Base-by-base conservation (phyloP, 345 rosid genomes). In the Lagerstroemia speciosa region DNA sequence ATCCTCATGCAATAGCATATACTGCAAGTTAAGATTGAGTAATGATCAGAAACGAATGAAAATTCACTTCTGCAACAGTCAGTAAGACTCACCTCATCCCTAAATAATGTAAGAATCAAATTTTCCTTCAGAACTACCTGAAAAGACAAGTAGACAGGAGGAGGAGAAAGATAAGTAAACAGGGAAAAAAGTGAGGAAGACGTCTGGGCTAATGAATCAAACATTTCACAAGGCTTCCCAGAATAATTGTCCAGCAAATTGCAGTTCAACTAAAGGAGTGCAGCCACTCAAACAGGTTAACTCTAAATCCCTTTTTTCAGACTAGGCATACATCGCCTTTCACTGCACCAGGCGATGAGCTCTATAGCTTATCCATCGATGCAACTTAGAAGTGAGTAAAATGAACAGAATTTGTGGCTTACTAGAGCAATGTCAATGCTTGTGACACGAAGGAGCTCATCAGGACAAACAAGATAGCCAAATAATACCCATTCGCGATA, bases 381-480 rank as follows among this genome's bases (percentile, higher is more conserved):
- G 55, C 67, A 75, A 60, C 41, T 36, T 32, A 29, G 66, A 66
- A 65, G 73, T 37, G 29, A 60, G 22, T 50, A 65, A 27, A 46
- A 53, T 65, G 52, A 27, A 40, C 24, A 48, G 12, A 71, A 73
- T 10, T 9, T 64, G 41, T 65, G 66, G 36, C 64, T 63, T 87
- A 94, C 99, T 92, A 91, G 73, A 69, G 98, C 97, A 70, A 94
- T 89, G 82, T 94, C 99, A 69, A 94, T 89, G 86, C 99, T 91
- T 62, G 98, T 94, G 74, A 89, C 99, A 58, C 92, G 98, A 77
- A 91, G 98, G 74, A 94, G 87, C 82, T 94, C 99, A 74, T 94
- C 96, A 33, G 99, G 99, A 74, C 99, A 94, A 77, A 94, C 99
- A 71, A 91, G 98, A 83, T 94, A 91, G 50, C 99, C 96, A 80